phyloP scores from a whole-genome alignment of 2,329 filamentous ascomycete species.

The Didymella pomorum region DNA sequence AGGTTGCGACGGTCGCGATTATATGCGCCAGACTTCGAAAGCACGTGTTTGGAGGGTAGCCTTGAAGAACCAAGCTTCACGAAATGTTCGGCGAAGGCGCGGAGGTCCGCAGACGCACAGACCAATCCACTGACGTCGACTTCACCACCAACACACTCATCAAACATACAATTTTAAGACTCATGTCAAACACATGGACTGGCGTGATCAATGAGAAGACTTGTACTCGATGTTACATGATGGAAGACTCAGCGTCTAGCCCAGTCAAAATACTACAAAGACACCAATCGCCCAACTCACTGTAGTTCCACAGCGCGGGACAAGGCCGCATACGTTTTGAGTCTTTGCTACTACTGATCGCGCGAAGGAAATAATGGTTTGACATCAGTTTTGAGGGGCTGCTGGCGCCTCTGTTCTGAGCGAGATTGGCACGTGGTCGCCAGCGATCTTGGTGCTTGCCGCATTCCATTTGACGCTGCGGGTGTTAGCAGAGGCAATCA shows the following conservation, averaged over 20 bases:
- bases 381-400: background rate
- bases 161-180: background rate
- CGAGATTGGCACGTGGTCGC: background rate
- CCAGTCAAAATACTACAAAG: slow-evolving; percentile 3
- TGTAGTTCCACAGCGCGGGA: background rate
- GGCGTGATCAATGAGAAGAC: background rate
- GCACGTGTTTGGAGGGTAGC: slow-evolving; percentile 11
- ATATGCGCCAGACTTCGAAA: background rate
- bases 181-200: background rate
- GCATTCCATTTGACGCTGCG: background rate
- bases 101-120: slow-evolving; percentile 13
- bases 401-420: background rate
- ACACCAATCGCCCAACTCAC: background rate
- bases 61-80: slow-evolving; percentile 4
- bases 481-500: background rate
- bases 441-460: background rate
- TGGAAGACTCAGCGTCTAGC: background rate
- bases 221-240: background rate
- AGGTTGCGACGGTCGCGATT: background rate
- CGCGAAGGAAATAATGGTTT: no score
- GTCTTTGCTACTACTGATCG: no score
- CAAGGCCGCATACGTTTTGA: background rate
- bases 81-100: slow-evolving; percentile 18
- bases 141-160: background rate
- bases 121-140: slow-evolving; percentile 13